phyloP scores from a whole-genome alignment of 768 basidiomycete genomes.

The Trametes sanguinea region DNA sequence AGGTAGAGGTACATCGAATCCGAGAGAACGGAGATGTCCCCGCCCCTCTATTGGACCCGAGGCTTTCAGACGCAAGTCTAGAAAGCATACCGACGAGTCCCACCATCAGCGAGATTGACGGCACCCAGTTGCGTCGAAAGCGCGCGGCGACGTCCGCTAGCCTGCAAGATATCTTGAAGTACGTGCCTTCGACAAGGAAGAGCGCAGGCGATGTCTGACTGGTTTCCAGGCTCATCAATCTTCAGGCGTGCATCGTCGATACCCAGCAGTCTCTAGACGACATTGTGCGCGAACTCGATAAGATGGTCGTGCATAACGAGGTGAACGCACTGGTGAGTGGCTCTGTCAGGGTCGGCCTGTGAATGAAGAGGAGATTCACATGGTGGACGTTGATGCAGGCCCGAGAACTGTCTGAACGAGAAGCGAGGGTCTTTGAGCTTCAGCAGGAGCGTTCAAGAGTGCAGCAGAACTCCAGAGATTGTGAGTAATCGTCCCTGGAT shows the following conservation, averaged over 20 bases:
- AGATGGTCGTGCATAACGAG: conserved; percentile 30
- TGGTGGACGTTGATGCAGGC: conserved; percentile 39
- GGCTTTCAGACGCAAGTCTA: conserved; percentile 4
- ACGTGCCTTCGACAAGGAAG: conserved; percentile 29
- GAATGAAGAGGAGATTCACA: background rate
- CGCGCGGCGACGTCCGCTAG: conserved; percentile 42
- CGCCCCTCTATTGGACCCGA: conserved; percentile 6
- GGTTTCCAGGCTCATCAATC: conserved; percentile 40
- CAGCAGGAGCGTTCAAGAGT: conserved; percentile 28
- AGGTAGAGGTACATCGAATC: conserved; percentile 49
- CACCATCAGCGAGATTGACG: conserved; percentile 11
- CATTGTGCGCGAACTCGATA: conserved; percentile 37
- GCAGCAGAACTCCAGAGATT: conserved; percentile 14
- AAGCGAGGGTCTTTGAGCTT: conserved; percentile 54
- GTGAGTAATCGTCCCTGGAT: conserved; percentile 14
- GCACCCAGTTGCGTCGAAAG: conserved; percentile 1
- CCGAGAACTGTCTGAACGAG: conserved; percentile 68
- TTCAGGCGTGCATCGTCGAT: conserved; percentile 43
- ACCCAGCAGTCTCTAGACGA: conserved; percentile 38
- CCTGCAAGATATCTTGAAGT: conserved; percentile 77
- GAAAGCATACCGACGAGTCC: conserved; percentile 11
- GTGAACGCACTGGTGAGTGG: conserved; percentile 27
- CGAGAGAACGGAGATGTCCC: conserved; percentile 34
- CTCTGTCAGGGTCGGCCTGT: background rate
- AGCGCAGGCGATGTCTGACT: conserved; percentile 8